Evolutionary conservation across 257 asterid genomes (phyloP).

Genomic region (Cinchona pubescens): DNA sequence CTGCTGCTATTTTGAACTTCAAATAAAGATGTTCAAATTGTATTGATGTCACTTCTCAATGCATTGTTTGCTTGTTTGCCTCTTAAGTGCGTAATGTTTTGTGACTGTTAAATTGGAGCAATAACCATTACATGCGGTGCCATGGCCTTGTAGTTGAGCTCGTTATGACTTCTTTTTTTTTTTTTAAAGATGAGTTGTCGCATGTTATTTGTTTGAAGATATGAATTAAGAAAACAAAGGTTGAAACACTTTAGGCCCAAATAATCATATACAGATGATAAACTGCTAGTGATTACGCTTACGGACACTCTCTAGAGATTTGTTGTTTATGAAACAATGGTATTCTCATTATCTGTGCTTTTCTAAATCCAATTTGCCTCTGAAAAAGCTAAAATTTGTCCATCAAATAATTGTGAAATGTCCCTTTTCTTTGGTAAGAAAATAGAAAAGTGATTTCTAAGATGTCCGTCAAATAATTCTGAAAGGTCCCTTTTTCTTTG

Average conservation of each 20-base stretch:
- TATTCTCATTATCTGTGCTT: neutral
- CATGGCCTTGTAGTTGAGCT: neutral
- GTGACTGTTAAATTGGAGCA: neutral
- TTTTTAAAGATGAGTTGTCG: too few relatives aligned
- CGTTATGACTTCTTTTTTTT: too few relatives aligned
- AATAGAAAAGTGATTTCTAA: too few relatives aligned
- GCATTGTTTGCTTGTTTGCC: neutral
- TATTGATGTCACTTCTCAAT: neutral
- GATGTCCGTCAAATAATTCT: too few relatives aligned
- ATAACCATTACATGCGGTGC: neutral
- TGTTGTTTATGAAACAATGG: neutral
- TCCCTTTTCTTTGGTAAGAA: too few relatives aligned
- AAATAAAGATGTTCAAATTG: constrained; percentile 3
- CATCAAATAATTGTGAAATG: too few relatives aligned
- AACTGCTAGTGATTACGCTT: neutral
- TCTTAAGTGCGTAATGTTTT: neutral
- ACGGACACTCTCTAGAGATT: neutral
- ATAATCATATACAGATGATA: neutral
- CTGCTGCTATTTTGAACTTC: neutral
- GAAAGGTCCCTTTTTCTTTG: too few relatives aligned
- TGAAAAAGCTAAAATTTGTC: neutral
- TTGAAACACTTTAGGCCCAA: too few relatives aligned
- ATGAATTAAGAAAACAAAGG: too few relatives aligned
- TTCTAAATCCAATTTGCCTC: neutral
- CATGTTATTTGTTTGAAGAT: neutral